A percentile compares a stretch with the other conserved stretches of the same genome.
Evolutionary conservation across 1,139 yeast species (phyloP).

Genomic region (Meyerozyma athensensis): DNA sequence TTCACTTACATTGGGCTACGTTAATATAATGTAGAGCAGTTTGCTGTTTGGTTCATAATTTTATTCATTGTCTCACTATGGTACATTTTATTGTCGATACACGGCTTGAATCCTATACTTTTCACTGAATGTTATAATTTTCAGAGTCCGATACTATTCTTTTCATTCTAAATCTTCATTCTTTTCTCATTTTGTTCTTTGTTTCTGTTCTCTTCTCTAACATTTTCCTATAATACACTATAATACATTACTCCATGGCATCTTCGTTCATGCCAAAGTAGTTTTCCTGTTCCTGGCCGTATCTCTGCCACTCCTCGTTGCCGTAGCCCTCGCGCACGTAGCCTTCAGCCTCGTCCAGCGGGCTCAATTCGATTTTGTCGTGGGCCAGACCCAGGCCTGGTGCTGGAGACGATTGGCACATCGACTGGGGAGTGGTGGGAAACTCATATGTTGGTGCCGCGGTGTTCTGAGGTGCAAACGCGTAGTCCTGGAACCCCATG

Average conservation of each 20-base stretch:
- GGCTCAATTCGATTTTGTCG: conserved; percentile 12
- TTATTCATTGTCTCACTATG: no score
- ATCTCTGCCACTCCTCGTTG: conserved; percentile 5
- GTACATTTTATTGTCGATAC: no score
- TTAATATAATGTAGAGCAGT: no score
- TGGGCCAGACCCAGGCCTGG: conserved; percentile 12
- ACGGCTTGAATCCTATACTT: no score
- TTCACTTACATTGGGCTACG: no score
- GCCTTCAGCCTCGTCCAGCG: conserved; percentile 31
- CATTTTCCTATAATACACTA: conserved; percentile 1
- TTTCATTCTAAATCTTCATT: no score
- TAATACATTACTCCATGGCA: background rate
- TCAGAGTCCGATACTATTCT: no score
- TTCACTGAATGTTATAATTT: no score
- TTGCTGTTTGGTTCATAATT: no score
- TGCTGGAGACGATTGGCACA: conserved; percentile 10
- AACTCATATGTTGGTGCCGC: conserved; percentile 15
- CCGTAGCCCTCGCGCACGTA: conserved; percentile 35
- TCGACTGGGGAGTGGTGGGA: conserved; percentile 14
- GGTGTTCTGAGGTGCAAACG: conserved; percentile 15
- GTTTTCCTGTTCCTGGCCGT: conserved; percentile 14
- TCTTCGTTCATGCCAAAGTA: conserved; percentile 14
- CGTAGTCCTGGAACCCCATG: conserved; percentile 11
- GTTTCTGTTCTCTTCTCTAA: conserved; percentile 6
- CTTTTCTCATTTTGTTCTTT: no score